Base-by-base conservation (phyloP, 805 yeast species). In the Candida rishiriensis region DNA sequence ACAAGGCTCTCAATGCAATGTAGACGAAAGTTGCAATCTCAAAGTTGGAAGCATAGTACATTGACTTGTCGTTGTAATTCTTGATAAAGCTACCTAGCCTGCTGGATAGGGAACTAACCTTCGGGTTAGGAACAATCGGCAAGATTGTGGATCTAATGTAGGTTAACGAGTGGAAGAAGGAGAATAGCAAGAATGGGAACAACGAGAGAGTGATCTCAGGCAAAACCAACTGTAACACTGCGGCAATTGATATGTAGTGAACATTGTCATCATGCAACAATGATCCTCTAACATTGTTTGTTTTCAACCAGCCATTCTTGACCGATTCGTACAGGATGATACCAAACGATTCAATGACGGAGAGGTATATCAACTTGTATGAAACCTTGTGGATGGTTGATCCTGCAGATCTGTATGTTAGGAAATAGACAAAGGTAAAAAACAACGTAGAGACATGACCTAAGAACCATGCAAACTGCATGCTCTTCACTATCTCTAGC, bases 101-200 rank as follows among this genome's bases (percentile, higher is more conserved):
- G 18, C 40, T 21, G 11, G 59, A 47, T 3, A 49, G 13, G 6
- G 46, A 43, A 3, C 35, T 31, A 15, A 46, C 43, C 36, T 48
- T 44, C 40, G 39, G 51, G 8, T 44, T 38, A 50, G 75, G 73
- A 18, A 80, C 65, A 6, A 78, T 69, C 34, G 97, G 96, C 41
- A 90, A 69, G 44, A 91, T 52, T 51, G 73, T 75, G 35, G 79
- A 72, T 54, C 84, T 79, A 43, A 76, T 51, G 68, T 87, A 91
- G 15, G 84, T 81, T 57, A 89, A 69, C 10, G 79, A 81, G 62
- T 90, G 97, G 78, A 91, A 89, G 15, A 81, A 60, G 8, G 97
- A 83, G 64, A 85, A 90, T 44, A 86, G 69, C 38, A 79, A 70
- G 59, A 85, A 88, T 43, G 97, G 95, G 18, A 82, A 61, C 50